Conservation (phyloP, 23 red algal genomes). For the Gracilaria caudata region DNA sequence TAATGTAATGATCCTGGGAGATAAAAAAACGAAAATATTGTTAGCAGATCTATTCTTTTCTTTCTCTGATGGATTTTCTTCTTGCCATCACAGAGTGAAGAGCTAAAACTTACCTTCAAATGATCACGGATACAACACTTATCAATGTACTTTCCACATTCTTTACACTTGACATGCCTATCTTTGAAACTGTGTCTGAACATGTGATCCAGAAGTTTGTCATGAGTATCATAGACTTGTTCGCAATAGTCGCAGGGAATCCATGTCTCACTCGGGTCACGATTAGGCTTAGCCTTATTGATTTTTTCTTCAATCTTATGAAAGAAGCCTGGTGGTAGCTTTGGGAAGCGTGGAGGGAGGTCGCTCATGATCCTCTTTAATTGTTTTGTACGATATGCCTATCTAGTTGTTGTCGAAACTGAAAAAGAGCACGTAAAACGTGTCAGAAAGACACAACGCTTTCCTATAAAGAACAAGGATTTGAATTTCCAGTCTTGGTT, state of each 20-base stretch:
- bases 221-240: neutral
- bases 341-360: neutral
- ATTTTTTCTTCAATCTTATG: neutral
- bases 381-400: neutral
- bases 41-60: neutral
- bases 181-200: neutral
- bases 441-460: no score
- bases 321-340: neutral
- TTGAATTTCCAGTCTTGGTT: no score
- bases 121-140: neutral
- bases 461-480: no score
- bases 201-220: neutral
- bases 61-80: neutral
- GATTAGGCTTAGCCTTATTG: neutral
- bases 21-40: neutral
- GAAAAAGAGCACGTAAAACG: neutral
- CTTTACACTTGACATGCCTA: neutral
- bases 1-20: neutral
- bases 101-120: neutral
- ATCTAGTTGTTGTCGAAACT: no score
- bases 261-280: neutral
- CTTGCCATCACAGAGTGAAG: no score
- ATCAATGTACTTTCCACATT: neutral
- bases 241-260: neutral
- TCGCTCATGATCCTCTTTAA: neutral